Conservation (phyloP, 257 asterid genomes). For the Solanum raphanifolium region DNA sequence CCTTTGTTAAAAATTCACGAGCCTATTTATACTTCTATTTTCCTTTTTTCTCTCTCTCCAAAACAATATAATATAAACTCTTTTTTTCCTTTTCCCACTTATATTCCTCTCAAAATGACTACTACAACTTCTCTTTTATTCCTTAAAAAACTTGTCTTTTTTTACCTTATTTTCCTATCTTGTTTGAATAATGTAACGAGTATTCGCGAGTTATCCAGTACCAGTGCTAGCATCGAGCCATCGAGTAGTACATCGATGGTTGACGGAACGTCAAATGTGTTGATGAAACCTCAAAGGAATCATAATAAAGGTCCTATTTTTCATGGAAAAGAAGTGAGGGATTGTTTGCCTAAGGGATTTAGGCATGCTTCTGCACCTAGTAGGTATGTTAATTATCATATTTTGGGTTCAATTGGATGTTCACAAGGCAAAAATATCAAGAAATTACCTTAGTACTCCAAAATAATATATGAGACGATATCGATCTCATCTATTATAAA, state of each 20-base stretch:
- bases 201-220: not conserved
- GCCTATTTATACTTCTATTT: constrained; percentile 36
- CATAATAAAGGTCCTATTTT: constrained; percentile 20
- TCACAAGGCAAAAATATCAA: not conserved
- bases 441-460: not conserved
- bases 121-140: not conserved
- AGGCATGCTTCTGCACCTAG: constrained; percentile 80
- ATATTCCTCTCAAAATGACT: constrained; percentile 4
- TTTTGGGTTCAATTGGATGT: constrained; percentile 28
- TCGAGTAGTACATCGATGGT: not conserved
- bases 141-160: constrained; percentile 10
- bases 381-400: constrained; percentile 54
- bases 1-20: constrained; percentile 16
- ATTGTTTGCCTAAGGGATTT: constrained; percentile 77
- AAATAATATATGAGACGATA: not conserved
- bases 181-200: constrained; percentile 15
- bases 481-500: not conserved
- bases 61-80: not conserved
- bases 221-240: not conserved
- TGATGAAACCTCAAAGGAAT: constrained; percentile 25
- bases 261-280: not conserved
- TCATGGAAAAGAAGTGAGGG: constrained; percentile 26
- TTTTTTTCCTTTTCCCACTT: not conserved
- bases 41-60: constrained; percentile 1
- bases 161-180: constrained; percentile 23